Conservation (phyloP, 345 rosid genomes). For the Acer saccharum region DNA sequence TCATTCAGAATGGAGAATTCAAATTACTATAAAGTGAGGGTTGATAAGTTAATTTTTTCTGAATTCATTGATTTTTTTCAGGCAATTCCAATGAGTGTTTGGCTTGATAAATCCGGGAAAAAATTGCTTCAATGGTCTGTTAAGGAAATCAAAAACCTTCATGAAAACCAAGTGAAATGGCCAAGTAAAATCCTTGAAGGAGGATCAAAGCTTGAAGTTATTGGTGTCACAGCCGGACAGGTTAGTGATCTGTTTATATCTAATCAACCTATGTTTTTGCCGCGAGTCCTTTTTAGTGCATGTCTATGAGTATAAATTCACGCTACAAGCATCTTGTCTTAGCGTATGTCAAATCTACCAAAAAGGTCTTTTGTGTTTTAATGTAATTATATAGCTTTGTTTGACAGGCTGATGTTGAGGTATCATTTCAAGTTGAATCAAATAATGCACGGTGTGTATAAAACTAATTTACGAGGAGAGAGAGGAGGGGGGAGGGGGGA, state of each 20-base stretch:
- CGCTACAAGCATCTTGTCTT: too few species aligned
- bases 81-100: slow-evolving; percentile 67
- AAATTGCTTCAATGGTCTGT: slow-evolving; percentile 78
- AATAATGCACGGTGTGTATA: too few species aligned
- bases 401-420: slow-evolving; percentile 77
- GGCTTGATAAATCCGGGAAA: slow-evolving; percentile 55
- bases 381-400: neutral
- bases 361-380: too few species aligned
- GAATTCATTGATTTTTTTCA: slow-evolving; percentile 16
- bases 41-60: neutral
- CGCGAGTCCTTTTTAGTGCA: too few species aligned
- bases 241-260: too few species aligned
- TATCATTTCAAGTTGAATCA: slow-evolving; percentile 48
- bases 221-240: slow-evolving; percentile 22
- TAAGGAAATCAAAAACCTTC: slow-evolving; percentile 55
- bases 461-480: too few species aligned
- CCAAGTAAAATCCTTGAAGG: slow-evolving; percentile 34
- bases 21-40: too few species aligned
- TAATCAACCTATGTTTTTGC: too few species aligned
- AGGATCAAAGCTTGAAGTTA: slow-evolving; percentile 46
- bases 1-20: too few species aligned
- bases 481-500: too few species aligned
- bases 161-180: slow-evolving; percentile 34
- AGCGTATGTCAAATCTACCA: too few species aligned
- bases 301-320: too few species aligned